Conservation (phyloP, 2,329 filamentous ascomycete species). For the Apiospora rasikravindrae region DNA sequence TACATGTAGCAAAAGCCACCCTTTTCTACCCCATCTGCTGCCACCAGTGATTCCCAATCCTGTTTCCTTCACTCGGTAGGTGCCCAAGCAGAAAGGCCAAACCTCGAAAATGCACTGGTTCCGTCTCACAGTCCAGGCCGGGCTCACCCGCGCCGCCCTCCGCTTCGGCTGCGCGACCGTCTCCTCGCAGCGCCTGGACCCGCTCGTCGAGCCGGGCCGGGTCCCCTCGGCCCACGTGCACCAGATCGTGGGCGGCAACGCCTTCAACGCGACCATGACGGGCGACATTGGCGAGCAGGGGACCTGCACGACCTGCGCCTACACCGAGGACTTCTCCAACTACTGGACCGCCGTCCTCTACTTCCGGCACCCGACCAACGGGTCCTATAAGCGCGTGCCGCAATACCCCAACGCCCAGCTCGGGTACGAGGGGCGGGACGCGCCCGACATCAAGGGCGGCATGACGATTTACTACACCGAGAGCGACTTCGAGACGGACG, state of each 20-base stretch:
- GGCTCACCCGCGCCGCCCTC: conserved; percentile 35
- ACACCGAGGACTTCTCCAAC: conserved; percentile 38
- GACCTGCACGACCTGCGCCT: conserved; percentile 38
- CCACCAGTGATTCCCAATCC: too few relatives aligned
- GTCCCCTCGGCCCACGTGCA: conserved; percentile 37
- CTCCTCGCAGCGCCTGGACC: conserved; percentile 37
- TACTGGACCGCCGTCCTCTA: conserved; percentile 40
- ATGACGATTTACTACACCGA: conserved; percentile 41
- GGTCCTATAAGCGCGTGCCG: conserved; percentile 36
- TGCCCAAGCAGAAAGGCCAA: too few relatives aligned
- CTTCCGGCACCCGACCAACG: conserved; percentile 37
- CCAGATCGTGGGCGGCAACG: conserved; percentile 40
- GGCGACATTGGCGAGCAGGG: conserved; percentile 32
- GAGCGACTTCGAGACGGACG: conserved; percentile 36
- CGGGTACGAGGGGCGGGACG: not conserved
- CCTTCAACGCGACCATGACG: conserved; percentile 38
- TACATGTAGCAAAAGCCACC: too few relatives aligned
- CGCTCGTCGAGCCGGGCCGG: conserved; percentile 36
- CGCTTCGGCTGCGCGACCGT: conserved; percentile 37
- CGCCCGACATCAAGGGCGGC: conserved; percentile 33
- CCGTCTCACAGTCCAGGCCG: conserved; percentile 22
- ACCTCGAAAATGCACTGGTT: not conserved
- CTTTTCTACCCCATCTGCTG: too few relatives aligned
- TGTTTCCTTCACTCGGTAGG: too few relatives aligned
- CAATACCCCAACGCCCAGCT: conserved; percentile 29